phyloP scores from a whole-genome alignment of 2,329 filamentous ascomycete species.

The Diaporthe sp. region DNA sequence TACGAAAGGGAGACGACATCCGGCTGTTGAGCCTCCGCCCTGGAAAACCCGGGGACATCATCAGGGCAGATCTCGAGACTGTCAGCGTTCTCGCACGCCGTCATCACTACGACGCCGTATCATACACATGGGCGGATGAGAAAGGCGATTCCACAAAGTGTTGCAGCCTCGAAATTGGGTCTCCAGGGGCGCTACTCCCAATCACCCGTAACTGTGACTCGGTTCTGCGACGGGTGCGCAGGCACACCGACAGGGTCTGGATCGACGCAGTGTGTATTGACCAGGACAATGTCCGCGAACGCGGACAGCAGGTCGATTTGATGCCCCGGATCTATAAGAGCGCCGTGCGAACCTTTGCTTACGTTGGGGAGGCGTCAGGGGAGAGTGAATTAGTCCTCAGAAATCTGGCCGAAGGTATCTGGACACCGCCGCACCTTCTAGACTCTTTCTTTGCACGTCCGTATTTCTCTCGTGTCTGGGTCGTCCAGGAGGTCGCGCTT shows the following conservation, averaged over 20 bases:
- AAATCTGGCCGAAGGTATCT: neutral
- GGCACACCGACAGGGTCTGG: neutral
- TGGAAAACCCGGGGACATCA: neutral
- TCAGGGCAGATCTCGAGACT: neutral
- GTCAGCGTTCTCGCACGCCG: neutral
- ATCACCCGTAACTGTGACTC: constrained; percentile 9
- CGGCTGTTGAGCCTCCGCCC: neutral
- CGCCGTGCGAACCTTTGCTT: neutral
- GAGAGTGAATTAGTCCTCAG: neutral
- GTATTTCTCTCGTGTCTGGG: neutral
- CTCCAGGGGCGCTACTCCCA: neutral
- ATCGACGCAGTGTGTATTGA: neutral
- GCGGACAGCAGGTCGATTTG: neutral
- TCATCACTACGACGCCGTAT: neutral
- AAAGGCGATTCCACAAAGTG: neutral
- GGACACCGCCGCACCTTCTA: constrained; percentile 1
- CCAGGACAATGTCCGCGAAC: neutral
- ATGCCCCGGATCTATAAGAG: neutral
- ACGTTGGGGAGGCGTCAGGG: neutral
- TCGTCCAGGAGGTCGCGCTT: neutral
- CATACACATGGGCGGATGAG: neutral
- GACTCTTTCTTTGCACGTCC: neutral
- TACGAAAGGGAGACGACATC: neutral
- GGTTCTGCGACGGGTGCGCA: neutral
- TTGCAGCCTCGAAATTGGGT: neutral